Conservation (phyloP, 257 asterid species). For the Dorcoceras hygrometricum region DNA sequence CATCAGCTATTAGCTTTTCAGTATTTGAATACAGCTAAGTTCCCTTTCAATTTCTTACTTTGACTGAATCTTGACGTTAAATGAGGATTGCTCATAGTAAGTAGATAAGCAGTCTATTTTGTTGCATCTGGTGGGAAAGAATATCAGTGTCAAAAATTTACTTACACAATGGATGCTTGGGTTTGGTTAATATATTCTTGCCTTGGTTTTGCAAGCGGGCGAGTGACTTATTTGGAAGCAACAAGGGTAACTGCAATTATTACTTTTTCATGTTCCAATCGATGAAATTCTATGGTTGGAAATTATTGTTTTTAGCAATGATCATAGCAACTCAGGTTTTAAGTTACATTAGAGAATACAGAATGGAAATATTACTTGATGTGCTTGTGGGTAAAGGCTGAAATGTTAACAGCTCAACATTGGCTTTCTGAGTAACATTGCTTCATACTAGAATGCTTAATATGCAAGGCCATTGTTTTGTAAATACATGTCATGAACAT, state of each 20-base stretch:
- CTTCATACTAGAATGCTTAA: slow-evolving; percentile 6
- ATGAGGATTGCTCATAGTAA: too few species aligned
- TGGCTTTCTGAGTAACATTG: slow-evolving; percentile 1
- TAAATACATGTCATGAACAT: not conserved
- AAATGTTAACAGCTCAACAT: not conserved
- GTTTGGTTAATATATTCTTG: not conserved
- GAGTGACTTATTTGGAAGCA: not conserved
- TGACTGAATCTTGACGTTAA: not conserved
- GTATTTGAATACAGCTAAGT: slow-evolving; percentile 8
- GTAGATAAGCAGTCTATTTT: not conserved
- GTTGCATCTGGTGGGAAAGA: not conserved
- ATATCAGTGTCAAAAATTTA: not conserved
- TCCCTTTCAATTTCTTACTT: not conserved
- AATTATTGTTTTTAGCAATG: not conserved
- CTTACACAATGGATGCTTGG: too few species aligned
- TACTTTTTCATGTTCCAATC: not conserved
- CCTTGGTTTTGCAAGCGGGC: slow-evolving; percentile 1
- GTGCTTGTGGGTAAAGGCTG: not conserved
- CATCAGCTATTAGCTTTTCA: not conserved
- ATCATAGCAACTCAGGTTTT: not conserved
- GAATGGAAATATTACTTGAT: slow-evolving; percentile 3
- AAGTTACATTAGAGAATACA: not conserved
- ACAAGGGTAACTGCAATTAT: not conserved
- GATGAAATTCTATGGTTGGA: not conserved
- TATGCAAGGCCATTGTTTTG: not conserved